A percentile compares a stretch with the other conserved stretches of the same genome.
These are phyloP conservation scores for Alternaria sp. DNA, from an alignment of 2,329 filamentous ascomycete genomes.

Conservation along the genomic window DNA sequence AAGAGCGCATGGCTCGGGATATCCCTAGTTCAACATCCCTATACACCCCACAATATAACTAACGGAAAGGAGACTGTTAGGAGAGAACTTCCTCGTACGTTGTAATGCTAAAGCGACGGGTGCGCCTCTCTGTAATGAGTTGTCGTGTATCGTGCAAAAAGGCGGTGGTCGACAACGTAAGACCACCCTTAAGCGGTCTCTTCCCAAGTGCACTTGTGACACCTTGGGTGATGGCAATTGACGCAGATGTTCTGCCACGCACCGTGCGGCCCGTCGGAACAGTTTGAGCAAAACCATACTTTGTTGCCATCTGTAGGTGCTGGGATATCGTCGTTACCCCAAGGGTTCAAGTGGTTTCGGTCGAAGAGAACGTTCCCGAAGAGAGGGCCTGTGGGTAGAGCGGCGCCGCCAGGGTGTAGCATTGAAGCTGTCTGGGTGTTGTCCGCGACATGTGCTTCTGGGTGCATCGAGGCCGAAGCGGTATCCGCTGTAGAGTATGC, in stretches of 20 bases:
- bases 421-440: not conserved
- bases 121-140: too few species aligned
- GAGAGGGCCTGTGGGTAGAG: not conserved
- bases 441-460: not conserved
- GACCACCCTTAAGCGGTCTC: not conserved
- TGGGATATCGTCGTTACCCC: not conserved
- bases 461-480: not conserved
- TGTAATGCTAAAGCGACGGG: too few species aligned
- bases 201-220: not conserved
- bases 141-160: not conserved
- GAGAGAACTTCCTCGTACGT: too few species aligned
- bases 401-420: not conserved
- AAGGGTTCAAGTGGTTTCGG: not conserved
- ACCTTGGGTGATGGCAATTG: not conserved
- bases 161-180: not conserved
- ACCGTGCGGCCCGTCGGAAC: not conserved
- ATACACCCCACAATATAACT: too few species aligned
- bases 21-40: too few species aligned
- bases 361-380: not conserved
- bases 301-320: not conserved
- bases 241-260: constrained; percentile 2
- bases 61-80: too few species aligned
- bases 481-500: not conserved
- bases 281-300: not conserved
- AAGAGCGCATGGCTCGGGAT: too few species aligned